These are phyloP conservation scores for Sungouiella thailandica DNA, from an alignment of 805 yeast species.

Conservation along the genomic window DNA sequence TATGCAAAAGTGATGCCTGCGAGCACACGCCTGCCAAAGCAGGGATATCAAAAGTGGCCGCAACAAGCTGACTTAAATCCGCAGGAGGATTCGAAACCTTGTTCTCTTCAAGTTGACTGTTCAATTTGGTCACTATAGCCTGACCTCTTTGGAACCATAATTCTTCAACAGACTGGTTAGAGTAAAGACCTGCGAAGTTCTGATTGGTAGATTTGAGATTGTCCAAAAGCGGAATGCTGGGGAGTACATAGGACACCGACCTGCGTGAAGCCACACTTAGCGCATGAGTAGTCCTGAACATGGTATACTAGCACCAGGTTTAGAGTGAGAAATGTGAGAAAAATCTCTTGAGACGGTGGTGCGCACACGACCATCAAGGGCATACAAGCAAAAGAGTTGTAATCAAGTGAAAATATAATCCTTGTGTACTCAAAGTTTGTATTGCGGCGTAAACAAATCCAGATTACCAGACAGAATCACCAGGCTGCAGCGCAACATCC, in stretches of 20 bases:
- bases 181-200: slow-evolving; percentile 48
- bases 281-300: background rate
- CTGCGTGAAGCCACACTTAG: slow-evolving; percentile 5
- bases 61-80: slow-evolving; percentile 29
- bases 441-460: background rate
- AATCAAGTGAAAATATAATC: too few relatives aligned
- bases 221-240: slow-evolving; percentile 28
- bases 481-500: background rate
- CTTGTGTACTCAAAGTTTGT: background rate
- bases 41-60: slow-evolving; percentile 41
- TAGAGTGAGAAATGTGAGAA: too few relatives aligned
- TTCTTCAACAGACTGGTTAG: slow-evolving; percentile 42
- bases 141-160: slow-evolving; percentile 47
- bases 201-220: slow-evolving; percentile 18
- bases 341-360: background rate
- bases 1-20: slow-evolving; percentile 44
- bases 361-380: background rate
- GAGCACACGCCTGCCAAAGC: slow-evolving; percentile 41
- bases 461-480: background rate
- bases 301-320: too few relatives aligned
- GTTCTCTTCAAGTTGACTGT: slow-evolving; percentile 27
- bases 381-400: too few relatives aligned
- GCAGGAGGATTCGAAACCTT: slow-evolving; percentile 24
- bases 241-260: slow-evolving; percentile 29
- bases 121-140: slow-evolving; percentile 35